phyloP scores from a whole-genome alignment of 768 basidiomycete genomes.

The Pisolithus microcarpus region DNA sequence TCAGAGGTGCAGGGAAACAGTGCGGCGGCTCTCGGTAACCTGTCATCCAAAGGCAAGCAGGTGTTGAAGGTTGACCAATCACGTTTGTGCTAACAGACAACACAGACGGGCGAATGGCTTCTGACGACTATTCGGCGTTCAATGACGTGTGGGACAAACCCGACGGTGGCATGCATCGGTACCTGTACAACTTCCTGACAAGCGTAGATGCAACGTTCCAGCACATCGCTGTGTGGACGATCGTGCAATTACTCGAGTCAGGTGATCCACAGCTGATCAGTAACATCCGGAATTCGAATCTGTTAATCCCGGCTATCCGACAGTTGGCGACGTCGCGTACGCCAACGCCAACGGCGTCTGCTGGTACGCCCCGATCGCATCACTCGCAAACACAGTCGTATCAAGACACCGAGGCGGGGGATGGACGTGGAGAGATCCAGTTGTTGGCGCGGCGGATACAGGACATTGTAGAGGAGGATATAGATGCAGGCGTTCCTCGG shows the following conservation, averaged over 20 bases:
- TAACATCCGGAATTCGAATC: slow-evolving; percentile 79
- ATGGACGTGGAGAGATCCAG: slow-evolving; percentile 89
- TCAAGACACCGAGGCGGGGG: slow-evolving; percentile 76
- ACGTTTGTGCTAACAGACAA: neutral
- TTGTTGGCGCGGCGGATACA: slow-evolving; percentile 77
- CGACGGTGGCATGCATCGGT: slow-evolving; percentile 93
- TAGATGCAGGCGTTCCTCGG: slow-evolving; percentile 50
- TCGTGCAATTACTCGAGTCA: slow-evolving; percentile 96
- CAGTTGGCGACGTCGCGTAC: slow-evolving; percentile 69
- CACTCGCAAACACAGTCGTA: slow-evolving; percentile 64
- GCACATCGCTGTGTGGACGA: slow-evolving; percentile 99
- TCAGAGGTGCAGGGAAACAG: slow-evolving; percentile 99
- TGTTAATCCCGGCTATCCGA: slow-evolving; percentile 82
- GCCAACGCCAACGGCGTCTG: slow-evolving; percentile 62
- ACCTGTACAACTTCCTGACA: slow-evolving; percentile 88
- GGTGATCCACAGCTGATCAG: slow-evolving; percentile 86
- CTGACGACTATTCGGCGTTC: slow-evolving; percentile 93
- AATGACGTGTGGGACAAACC: slow-evolving; percentile 98
- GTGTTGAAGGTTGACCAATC: neutral
- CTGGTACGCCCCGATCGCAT: slow-evolving; percentile 68
- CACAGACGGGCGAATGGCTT: slow-evolving; percentile 65
- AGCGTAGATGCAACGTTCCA: slow-evolving; percentile 97
- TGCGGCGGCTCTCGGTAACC: slow-evolving; percentile 93
- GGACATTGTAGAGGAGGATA: slow-evolving; percentile 76
- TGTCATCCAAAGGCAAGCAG: slow-evolving; percentile 85